Base-by-base conservation (phyloP, 345 rosid genomes). In the Bruguiera parviflora region DNA sequence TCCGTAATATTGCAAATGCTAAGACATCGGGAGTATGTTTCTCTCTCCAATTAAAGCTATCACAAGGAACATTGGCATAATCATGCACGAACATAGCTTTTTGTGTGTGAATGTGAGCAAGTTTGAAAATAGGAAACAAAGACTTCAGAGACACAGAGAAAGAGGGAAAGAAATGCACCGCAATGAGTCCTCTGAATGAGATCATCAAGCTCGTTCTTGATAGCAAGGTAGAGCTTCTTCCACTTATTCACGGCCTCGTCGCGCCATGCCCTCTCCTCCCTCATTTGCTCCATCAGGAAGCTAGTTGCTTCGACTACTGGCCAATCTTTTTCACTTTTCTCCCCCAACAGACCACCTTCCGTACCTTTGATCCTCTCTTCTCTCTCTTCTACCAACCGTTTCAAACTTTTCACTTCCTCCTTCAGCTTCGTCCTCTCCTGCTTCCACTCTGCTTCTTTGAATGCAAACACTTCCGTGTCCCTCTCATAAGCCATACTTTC, bases 191-290 rank as follows among this genome's bases (percentile, higher is more conserved):
- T 84, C 67, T 85, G 90, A 53, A 92, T 84, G 71, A 92, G 92
- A 70, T 89, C 80, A 72, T 92, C 96, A 73, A 92, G 93, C 92
- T 92, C 96, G 25, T 69, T 77, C 82, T 86, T 92, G 76, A 92
- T 89, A 73, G 96, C 84, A 52, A 87, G 90, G 57, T 92, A 92
- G 35, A 92, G 89, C 22, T 78, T 87, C 80, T 92, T 92, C 97
- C 97, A 92, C 63, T 82, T 87, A 73, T 87, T 92, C 53, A 83
- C 92, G 21, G 92, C 88, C 58, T 87, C 90, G 68, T 92, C 96
- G 46, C 92, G 67, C 70, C 83, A 63, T 0, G 85, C 82, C 66
- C 90, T 89, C 78, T 91, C 97, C 79, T 85, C 74, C 72, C 77
- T 77, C 88, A 83, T 87, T 66, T 79, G 87, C 80, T 82, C 92